Percentiles rank a stretch among this genome's conserved stretches.
Conservation (phyloP, 2,329 filamentous ascomycete species). For the Leptographium lundbergii region DNA sequence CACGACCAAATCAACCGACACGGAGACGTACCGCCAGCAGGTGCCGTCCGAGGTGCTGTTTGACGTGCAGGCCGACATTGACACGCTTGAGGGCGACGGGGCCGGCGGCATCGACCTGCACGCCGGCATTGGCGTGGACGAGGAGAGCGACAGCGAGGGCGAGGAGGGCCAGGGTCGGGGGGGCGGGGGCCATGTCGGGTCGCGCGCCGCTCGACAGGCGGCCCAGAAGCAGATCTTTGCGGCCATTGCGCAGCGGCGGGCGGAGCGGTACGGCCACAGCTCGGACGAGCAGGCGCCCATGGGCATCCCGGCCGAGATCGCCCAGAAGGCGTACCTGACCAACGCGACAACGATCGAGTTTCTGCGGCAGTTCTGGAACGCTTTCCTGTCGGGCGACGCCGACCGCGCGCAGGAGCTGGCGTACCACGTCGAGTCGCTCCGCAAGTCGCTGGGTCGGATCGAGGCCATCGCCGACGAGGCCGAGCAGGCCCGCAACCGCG, state of each 20-base stretch:
- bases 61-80: conserved; percentile 50
- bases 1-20: conserved; percentile 31
- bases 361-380: conserved; percentile 91
- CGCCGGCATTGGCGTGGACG: conserved; percentile 52
- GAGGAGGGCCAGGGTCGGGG: conserved; percentile 26
- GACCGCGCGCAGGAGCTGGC: conserved; percentile 69
- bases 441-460: conserved; percentile 65
- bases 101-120: conserved; percentile 46
- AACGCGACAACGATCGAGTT: conserved; percentile 93
- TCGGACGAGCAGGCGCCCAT: conserved; percentile 37
- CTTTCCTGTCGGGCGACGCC: conserved; percentile 79
- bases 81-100: conserved; percentile 32
- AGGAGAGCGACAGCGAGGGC: conserved; percentile 52
- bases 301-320: conserved; percentile 42
- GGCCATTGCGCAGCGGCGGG: conserved; percentile 48
- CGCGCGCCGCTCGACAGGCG: conserved; percentile 49
- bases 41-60: conserved; percentile 56
- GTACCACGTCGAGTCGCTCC: conserved; percentile 70
- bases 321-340: conserved; percentile 51
- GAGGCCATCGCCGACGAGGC: conserved; percentile 69
- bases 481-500: conserved; percentile 57
- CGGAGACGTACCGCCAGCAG: conserved; percentile 51
- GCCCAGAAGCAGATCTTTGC: conserved; percentile 56
- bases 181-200: conserved; percentile 44
- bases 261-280: conserved; percentile 41